These are phyloP conservation scores for Neolentinus lepideus DNA, from an alignment of 1,284 basidiomycete species.

Conservation along the genomic window DNA sequence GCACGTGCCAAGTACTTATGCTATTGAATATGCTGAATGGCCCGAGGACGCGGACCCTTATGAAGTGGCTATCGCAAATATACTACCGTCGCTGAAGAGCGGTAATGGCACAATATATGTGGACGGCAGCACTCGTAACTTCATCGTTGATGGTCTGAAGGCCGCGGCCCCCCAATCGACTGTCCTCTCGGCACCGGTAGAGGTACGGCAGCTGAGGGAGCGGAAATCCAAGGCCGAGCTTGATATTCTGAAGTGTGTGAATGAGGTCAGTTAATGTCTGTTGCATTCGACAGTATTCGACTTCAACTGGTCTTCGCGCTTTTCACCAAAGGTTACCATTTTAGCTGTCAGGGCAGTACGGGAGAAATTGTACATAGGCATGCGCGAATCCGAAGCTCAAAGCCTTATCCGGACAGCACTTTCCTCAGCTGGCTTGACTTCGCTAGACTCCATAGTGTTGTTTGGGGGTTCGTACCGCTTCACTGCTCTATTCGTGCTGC, in stretches of 20 bases:
- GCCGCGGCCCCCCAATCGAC: conserved; percentile 32
- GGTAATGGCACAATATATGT: conserved; percentile 42
- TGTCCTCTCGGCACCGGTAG: conserved; percentile 42
- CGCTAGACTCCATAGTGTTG: conserved; percentile 56
- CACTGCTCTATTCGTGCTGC: neutral
- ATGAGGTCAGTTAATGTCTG: conserved; percentile 47
- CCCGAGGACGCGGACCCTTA: conserved; percentile 71
- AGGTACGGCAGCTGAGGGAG: conserved; percentile 60
- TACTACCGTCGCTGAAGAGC: conserved; percentile 24
- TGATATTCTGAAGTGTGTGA: conserved; percentile 68
- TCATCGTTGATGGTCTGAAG: conserved; percentile 54
- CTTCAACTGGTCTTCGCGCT: no score
- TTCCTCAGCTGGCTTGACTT: conserved; percentile 45
- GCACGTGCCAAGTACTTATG: conserved; percentile 36
- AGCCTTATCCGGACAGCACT: conserved; percentile 52
- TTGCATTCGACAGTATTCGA: no score
- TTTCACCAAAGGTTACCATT: conserved; percentile 74
- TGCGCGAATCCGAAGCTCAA: conserved; percentile 65
- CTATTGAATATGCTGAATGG: conserved; percentile 60
- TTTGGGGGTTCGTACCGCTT: conserved; percentile 59
- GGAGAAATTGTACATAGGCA: conserved; percentile 58
- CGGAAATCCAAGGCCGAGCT: conserved; percentile 70
- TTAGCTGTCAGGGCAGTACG: conserved; percentile 66
- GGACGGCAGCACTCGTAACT: conserved; percentile 51
- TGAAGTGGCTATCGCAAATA: conserved; percentile 36